phyloP scores from a whole-genome alignment of 768 basidiomycete species.

The Arthromyces matolae region DNA sequence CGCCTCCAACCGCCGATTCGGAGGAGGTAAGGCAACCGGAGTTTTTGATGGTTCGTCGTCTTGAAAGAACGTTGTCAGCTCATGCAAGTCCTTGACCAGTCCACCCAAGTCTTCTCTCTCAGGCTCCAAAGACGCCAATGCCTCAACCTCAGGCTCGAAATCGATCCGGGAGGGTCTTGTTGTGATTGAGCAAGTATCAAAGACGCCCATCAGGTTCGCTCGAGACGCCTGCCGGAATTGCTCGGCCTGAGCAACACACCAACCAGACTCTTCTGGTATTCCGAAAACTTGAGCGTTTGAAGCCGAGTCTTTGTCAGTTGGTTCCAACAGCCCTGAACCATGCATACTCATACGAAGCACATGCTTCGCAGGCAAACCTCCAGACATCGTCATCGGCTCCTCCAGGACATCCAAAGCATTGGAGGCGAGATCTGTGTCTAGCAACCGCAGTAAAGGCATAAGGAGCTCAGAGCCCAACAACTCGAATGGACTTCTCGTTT shows the following conservation, averaged over 20 bases:
- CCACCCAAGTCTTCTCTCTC: slow-evolving; percentile 70
- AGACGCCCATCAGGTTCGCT: slow-evolving; percentile 79
- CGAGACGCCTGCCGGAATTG: slow-evolving; percentile 60
- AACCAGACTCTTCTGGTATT: slow-evolving; percentile 77
- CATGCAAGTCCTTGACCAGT: slow-evolving; percentile 73
- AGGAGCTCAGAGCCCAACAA: slow-evolving; percentile 81
- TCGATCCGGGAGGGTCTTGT: slow-evolving; percentile 68
- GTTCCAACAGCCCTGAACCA: slow-evolving; percentile 36
- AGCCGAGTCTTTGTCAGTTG: slow-evolving; percentile 39
- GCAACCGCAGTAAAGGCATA: slow-evolving; percentile 83
- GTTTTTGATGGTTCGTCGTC: slow-evolving; percentile 35
- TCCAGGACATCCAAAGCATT: slow-evolving; percentile 93
- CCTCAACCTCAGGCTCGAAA: slow-evolving; percentile 63
- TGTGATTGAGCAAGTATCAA: slow-evolving; percentile 75
- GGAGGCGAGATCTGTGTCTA: slow-evolving; percentile 82
- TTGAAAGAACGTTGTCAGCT: slow-evolving; percentile 72
- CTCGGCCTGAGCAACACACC: slow-evolving; percentile 76
- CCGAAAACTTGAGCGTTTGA: slow-evolving; percentile 75
- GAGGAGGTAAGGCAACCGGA: slow-evolving; percentile 35
- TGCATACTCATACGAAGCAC: slow-evolving; percentile 93
- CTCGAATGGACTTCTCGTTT: slow-evolving; percentile 70
- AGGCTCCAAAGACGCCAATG: slow-evolving; percentile 38
- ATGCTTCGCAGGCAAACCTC: slow-evolving; percentile 75
- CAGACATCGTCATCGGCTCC: slow-evolving; percentile 78
- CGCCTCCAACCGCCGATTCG: slow-evolving; percentile 65